phyloP scores from a whole-genome alignment of 148 eudicot genomes.

The Tetragonia tetragonoides region DNA sequence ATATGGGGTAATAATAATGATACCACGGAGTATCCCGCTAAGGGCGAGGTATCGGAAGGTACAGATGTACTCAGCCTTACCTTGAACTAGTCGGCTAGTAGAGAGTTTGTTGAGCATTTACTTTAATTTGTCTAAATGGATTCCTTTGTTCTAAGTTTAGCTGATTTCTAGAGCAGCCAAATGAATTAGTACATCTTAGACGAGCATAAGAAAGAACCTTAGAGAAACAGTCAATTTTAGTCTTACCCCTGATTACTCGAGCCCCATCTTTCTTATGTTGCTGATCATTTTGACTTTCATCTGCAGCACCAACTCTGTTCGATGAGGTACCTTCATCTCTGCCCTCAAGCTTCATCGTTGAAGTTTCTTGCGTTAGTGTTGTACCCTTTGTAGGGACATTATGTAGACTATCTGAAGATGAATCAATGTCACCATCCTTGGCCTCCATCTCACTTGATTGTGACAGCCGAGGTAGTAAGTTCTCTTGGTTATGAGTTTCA shows the following conservation, averaged over 20 bases:
- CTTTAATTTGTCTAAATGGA: too few relatives aligned
- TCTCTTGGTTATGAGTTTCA: conserved; percentile 29
- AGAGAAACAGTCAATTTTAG: neutral
- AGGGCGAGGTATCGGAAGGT: too few relatives aligned
- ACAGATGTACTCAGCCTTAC: too few relatives aligned
- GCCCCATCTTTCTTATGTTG: conserved; percentile 36
- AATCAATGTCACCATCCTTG: conserved; percentile 29
- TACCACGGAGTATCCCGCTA: too few relatives aligned
- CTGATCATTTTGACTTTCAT: conserved; percentile 35
- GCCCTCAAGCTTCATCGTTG: conserved; percentile 33
- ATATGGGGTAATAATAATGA: too few relatives aligned
- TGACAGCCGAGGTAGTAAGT: conserved; percentile 24
- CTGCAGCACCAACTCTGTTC: conserved; percentile 43
- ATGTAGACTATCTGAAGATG: conserved; percentile 16
- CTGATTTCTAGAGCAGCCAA: too few relatives aligned
- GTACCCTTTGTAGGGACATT: conserved; percentile 30
- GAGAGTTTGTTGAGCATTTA: too few relatives aligned
- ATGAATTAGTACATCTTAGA: too few relatives aligned
- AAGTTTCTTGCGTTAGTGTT: conserved; percentile 31
- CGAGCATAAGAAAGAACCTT: neutral
- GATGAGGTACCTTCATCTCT: conserved; percentile 39
- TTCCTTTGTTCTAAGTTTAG: too few relatives aligned
- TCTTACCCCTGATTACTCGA: conserved; percentile 60
- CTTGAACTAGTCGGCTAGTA: too few relatives aligned
- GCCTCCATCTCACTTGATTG: conserved; percentile 29